phyloP scores from a whole-genome alignment of 106 monocot genomes.

The Dendrobium huoshanense region DNA sequence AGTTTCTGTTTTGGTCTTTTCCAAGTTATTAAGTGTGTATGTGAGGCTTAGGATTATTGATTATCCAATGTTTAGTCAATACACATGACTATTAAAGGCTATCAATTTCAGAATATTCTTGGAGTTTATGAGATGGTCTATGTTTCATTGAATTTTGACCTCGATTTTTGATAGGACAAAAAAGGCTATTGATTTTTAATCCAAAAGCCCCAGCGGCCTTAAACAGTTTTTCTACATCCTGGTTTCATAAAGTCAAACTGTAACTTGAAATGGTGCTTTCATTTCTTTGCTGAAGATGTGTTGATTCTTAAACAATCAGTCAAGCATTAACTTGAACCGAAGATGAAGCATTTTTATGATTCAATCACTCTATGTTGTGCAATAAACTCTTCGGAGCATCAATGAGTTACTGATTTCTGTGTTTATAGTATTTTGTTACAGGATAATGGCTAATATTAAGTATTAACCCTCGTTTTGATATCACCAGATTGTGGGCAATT shows the following conservation, averaged over 20 bases:
- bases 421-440: not conserved
- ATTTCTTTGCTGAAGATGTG: not conserved
- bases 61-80: no score
- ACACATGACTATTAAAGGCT: no score
- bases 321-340: not conserved
- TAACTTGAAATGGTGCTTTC: not conserved
- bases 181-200: no score
- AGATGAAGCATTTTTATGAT: not conserved
- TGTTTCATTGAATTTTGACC: no score
- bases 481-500: slow-evolving; percentile 72
- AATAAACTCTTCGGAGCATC: not conserved
- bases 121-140: no score
- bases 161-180: no score
- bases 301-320: not conserved
- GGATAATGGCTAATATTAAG: not conserved
- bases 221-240: no score
- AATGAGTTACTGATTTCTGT: not conserved
- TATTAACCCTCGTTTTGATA: slow-evolving; percentile 1
- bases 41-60: no score
- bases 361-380: not conserved
- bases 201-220: no score
- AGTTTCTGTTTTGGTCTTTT: no score
- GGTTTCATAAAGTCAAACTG: not conserved
- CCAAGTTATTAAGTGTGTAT: no score
- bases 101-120: no score